Base-by-base conservation (phyloP, 768 basidiomycete genomes). In the Termitomyces sp. region DNA sequence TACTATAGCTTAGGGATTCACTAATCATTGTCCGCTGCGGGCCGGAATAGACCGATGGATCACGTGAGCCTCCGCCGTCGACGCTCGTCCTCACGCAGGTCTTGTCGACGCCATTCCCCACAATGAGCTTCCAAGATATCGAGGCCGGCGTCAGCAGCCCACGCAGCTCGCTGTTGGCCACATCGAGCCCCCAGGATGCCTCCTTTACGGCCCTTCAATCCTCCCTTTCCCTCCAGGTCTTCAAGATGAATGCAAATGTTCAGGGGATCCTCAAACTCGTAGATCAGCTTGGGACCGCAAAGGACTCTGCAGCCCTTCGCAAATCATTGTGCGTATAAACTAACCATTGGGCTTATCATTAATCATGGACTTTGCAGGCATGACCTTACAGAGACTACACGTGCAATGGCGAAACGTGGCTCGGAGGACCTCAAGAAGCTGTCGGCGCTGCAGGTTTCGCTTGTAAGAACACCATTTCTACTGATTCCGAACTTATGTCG, bases 221-320 rank as follows among this genome's bases (percentile, higher is more conserved):
- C 3, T 91, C 91, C 14, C 73, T 94, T 59, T 89, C 89, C 1
- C 80, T 98, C 6, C 95, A 98, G 71, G 93, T 96, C 57, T 98
- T 98, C 88, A 98, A 98, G 83, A 94, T 98, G 78, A 95, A 96
- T 67, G 85, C 92, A 58, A 99, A 99, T 73, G 94, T 98, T 3
- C 93, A 96, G 67, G 96, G 92, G 16, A 95, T 99, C 49, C 72
- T 93, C 65, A 93, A 92, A 73, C 81, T 95, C n/a, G 93, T 98
- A n/a, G 95, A 98, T 68, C 91, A 95, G 71, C 82, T 99, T 1
- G 96, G 96, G 4, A 93, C 89, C 0, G 76, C 76, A 33, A 85
- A 86, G 66, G 95, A 98, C 70, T 92, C 88, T 18, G 84, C 88
- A 1, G 71, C 77, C 2, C 74, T 98, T 53, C 81, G 96, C 64